phyloP scores from a whole-genome alignment of 257 asterid genomes.

The Solanum medicagineum region DNA sequence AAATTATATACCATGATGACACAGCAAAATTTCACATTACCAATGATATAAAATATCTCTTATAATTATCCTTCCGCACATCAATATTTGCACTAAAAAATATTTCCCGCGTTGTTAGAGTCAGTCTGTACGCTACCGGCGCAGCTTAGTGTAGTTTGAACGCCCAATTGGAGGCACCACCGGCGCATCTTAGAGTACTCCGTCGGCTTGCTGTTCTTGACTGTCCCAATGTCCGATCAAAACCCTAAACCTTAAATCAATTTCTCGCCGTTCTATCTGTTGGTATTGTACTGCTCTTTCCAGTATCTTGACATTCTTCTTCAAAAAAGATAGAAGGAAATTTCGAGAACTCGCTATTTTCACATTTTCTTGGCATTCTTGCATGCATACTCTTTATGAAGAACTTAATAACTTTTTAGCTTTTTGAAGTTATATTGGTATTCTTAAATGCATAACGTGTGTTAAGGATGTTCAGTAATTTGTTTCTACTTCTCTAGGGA shows the following conservation, averaged over 20 bases:
- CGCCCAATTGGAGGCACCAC: background rate
- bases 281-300: too few relatives aligned
- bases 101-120: too few relatives aligned
- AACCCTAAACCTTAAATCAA: slow-evolving; percentile 5
- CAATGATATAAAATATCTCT: background rate
- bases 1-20: too few relatives aligned
- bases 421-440: too few relatives aligned
- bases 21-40: background rate
- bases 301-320: too few relatives aligned
- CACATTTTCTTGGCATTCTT: background rate
- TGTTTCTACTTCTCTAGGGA: background rate
- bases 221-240: background rate
- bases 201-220: background rate
- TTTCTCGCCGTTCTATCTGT: background rate
- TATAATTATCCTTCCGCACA: too few relatives aligned
- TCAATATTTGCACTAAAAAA: too few relatives aligned
- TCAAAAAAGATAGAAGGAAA: too few relatives aligned
- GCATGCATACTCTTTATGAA: background rate
- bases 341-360: too few relatives aligned
- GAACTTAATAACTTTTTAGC: background rate
- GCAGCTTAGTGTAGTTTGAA: too few relatives aligned
- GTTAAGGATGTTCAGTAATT: background rate
- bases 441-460: background rate
- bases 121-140: too few relatives aligned
- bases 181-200: background rate